Conservation (phyloP, 2,329 filamentous ascomycete genomes). For the Neonectria sp. region DNA sequence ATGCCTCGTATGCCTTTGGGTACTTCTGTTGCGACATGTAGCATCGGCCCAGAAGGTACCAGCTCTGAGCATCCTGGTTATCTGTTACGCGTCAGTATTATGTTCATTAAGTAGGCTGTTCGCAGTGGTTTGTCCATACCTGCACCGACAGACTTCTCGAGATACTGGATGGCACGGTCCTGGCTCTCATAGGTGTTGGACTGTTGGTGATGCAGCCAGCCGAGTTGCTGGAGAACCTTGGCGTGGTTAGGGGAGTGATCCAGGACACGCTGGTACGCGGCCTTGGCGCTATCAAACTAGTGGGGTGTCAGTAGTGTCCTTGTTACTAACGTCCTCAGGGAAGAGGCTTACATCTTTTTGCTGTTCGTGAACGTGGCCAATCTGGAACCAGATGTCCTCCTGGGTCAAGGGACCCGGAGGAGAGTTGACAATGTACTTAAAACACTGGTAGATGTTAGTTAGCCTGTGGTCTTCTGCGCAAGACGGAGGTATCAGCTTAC, state of each 20-base stretch:
- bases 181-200: constrained; percentile 93
- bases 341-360: constrained; percentile 92
- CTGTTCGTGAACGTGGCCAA: constrained; percentile 98
- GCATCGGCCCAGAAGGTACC: constrained; percentile 97
- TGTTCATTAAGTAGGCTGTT: background rate
- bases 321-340: background rate
- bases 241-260: constrained; percentile 96
- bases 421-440: constrained; percentile 96
- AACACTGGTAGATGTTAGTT: constrained; percentile 75
- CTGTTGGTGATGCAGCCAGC: constrained; percentile 98
- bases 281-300: constrained; percentile 95
- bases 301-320: constrained; percentile 55
- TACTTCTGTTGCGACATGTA: constrained; percentile 99
- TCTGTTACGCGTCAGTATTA: constrained; percentile 68
- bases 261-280: constrained; percentile 91
- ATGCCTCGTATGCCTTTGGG: constrained; percentile 97
- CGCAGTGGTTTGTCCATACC: constrained; percentile 69
- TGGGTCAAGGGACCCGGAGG: constrained; percentile 94
- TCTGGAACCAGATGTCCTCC: constrained; percentile 99
- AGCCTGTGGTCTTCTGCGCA: background rate
- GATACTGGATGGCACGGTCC: constrained; percentile 95
- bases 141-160: constrained; percentile 95
- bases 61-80: constrained; percentile 95
- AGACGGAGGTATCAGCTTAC: constrained; percentile 64
- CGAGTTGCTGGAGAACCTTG: constrained; percentile 97